Evolutionary conservation across 331 rosid genomes (phyloP), one percentile per base, ranked within the genome.

Genomic region (Stylosanthes scabra): DNA sequence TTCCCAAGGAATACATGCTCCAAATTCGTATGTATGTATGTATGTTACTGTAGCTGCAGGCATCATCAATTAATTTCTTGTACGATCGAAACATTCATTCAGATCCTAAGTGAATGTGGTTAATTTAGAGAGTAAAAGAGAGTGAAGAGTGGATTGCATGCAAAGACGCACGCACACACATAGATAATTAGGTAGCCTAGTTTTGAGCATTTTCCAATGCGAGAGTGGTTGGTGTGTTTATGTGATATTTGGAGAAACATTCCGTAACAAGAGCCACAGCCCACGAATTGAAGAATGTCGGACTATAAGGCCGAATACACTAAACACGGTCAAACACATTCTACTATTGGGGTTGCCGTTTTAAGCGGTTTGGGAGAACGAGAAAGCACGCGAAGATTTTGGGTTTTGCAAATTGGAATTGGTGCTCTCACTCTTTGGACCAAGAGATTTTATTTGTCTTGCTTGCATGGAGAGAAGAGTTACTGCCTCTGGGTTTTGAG

Each of bases 241-340:
- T 8, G 34, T 15, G 68, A 63, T 40, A 41, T 63, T 63, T 65
- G 79, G 11, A 78, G 78, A 75, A 70, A 78, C 80, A 82, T 79
- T 72, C 79, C 50, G 31, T 66, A 27, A 78, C 60, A 84, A 63
- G 49, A 40, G 68, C 68, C 68, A 40, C n/a, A 66, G n/a, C n/a
- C 77, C 66, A 77, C 79, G n/a, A n/a, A n/a, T n/a, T n/a, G 76
- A 66, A 83, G 93, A 88, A 88, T 88, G 88, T 88, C 78, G 83
- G 94, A 83, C n/a, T n/a, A n/a, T n/a, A n/a, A n/a, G n/a, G n/a
- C n/a, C n/a, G n/a, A n/a, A n/a, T n/a, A n/a, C n/a, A n/a, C n/a
- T n/a, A n/a, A n/a, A n/a, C n/a, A n/a, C n/a, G n/a, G n/a, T n/a
- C n/a, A n/a, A n/a, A n/a, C n/a, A n/a, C n/a, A n/a, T n/a, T n/a